A percentile compares a stretch with the other conserved stretches of the same genome.
Evolutionary conservation across 1,284 basidiomycete species (phyloP).

Genomic region (Irpex sp.): DNA sequence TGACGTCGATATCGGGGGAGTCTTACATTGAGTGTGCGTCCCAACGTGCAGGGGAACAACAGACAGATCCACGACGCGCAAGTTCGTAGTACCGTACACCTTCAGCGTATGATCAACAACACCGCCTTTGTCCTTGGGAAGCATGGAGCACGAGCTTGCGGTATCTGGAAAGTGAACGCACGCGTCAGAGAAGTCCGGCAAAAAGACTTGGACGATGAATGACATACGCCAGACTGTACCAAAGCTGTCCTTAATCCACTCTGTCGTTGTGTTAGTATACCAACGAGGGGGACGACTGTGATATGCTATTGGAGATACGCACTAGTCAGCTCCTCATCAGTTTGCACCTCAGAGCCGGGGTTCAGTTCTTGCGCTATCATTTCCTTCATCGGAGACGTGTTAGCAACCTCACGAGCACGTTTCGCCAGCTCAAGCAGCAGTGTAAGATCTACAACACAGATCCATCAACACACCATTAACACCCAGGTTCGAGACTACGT

Average conservation of each 20-base stretch:
- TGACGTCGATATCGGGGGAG: not conserved
- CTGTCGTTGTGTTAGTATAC: constrained; percentile 9
- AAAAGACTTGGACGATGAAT: not conserved
- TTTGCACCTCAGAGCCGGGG: constrained; percentile 32
- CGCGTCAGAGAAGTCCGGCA: not conserved
- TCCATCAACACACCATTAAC: not conserved
- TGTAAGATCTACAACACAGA: constrained; percentile 9
- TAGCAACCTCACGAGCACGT: constrained; percentile 8
- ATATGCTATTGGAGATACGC: not conserved
- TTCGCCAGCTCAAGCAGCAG: constrained; percentile 11
- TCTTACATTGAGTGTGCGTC: constrained; percentile 27
- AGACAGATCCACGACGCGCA: constrained; percentile 33
- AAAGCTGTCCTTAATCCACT: constrained; percentile 23
- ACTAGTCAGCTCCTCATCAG: constrained; percentile 21
- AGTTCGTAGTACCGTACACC: constrained; percentile 34
- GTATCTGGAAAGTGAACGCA: constrained; percentile 20
- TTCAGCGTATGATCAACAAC: constrained; percentile 27
- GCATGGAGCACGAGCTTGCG: constrained; percentile 27
- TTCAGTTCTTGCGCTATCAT: constrained; percentile 29
- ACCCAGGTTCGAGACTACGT: constrained; percentile 4
- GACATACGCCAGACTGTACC: constrained; percentile 27
- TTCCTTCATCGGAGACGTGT: constrained; percentile 13
- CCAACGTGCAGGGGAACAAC: constrained; percentile 28
- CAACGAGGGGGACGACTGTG: not conserved
- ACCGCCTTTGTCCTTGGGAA: constrained; percentile 23